Percentiles rank a stretch among this genome's conserved stretches.
Conservation (phyloP, 768 basidiomycete genomes). For the Agaricus blazei region DNA sequence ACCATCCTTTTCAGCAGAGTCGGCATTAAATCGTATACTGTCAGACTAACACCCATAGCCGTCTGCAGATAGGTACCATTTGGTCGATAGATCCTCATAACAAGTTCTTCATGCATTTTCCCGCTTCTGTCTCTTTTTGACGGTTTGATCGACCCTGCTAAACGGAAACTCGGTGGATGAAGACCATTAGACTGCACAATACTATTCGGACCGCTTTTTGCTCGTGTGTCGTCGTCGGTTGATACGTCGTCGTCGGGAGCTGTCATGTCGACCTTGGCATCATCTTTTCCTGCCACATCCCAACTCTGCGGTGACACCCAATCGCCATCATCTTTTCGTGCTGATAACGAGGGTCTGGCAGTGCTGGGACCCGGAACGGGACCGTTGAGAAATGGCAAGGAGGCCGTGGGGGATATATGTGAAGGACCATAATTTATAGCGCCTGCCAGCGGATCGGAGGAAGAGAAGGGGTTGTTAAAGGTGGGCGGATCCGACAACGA, state of each 20-base stretch:
- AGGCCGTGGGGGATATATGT: slow-evolving; percentile 12
- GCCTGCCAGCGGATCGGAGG: not conserved
- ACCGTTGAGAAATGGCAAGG: not conserved
- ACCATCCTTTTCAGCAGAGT: slow-evolving; percentile 57
- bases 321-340: slow-evolving; percentile 22
- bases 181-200: not conserved
- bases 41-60: slow-evolving; percentile 55
- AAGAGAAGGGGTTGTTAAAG: slow-evolving; percentile 38
- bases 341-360: not conserved
- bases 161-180: not conserved
- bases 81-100: slow-evolving; percentile 73
- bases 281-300: slow-evolving; percentile 54
- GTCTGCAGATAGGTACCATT: slow-evolving; percentile 72
- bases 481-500: slow-evolving; percentile 21
- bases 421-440: not conserved
- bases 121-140: slow-evolving; percentile 4
- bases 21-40: slow-evolving; percentile 61
- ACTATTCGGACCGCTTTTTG: not conserved
- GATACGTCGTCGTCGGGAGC: slow-evolving; percentile 27
- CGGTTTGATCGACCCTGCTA: slow-evolving; percentile 1
- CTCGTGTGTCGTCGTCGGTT: slow-evolving; percentile 23
- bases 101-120: slow-evolving; percentile 26
- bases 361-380: no score
- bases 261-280: slow-evolving; percentile 25
- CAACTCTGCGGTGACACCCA: slow-evolving; percentile 80